Conservation (phyloP, 495 filamentous ascomycete genomes). For the Haplographium delicatum region DNA sequence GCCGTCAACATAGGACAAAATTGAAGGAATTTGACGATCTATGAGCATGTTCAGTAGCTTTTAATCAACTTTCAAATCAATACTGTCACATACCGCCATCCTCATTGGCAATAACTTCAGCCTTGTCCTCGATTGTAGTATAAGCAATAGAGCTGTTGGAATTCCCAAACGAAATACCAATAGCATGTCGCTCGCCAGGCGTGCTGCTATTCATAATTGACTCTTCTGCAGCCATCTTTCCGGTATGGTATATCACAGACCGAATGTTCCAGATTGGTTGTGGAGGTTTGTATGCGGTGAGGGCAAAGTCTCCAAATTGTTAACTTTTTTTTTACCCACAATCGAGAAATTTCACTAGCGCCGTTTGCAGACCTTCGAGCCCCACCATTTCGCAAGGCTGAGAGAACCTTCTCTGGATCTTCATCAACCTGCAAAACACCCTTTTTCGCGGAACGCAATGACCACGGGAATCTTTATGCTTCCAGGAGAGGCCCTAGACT, state of each 20-base stretch:
- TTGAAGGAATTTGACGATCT: conserved; percentile 96
- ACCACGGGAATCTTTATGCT: conserved; percentile 56
- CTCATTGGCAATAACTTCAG: conserved; percentile 97
- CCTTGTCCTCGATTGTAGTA: conserved; percentile 80
- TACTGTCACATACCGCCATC: conserved; percentile 70
- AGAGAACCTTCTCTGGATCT: conserved; percentile 11
- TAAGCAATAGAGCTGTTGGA: conserved; percentile 94
- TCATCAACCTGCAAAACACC: not conserved
- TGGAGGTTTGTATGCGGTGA: not conserved
- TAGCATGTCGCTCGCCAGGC: conserved; percentile 65
- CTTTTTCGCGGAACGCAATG: conserved; percentile 28
- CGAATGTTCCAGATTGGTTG: too few species aligned
- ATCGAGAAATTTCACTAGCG: conserved; percentile 24
- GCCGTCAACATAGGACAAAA: conserved; percentile 88
- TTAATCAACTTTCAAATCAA: conserved; percentile 6
- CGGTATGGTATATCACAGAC: not conserved
- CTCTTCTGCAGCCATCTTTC: conserved; percentile 23
- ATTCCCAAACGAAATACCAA: conserved; percentile 98
- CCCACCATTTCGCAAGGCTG: conserved; percentile 23
- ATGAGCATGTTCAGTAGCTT: conserved; percentile 15
- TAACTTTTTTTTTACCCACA: conserved; percentile 22
- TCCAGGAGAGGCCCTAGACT: conserved; percentile 71
- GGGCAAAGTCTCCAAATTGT: not conserved
- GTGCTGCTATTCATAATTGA: conserved; percentile 19
- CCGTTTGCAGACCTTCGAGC: not conserved